Conservation (phyloP, 495 filamentous ascomycete genomes). For the Halenospora varia region DNA sequence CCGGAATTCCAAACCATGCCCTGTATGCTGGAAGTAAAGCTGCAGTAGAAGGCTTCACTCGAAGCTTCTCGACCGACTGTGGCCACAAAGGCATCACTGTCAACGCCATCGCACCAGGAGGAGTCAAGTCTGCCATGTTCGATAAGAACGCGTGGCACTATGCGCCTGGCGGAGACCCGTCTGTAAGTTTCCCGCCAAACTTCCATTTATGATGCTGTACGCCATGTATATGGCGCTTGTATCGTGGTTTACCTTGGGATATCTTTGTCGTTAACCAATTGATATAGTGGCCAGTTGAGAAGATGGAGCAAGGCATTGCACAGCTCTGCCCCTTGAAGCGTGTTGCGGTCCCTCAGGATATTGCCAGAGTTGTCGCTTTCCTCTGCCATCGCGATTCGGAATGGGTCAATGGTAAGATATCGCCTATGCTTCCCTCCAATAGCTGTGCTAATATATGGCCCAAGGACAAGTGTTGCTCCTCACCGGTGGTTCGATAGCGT, state of each 20-base stretch:
- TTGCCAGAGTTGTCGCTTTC: slow-evolving; percentile 35
- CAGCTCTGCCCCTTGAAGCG: slow-evolving; percentile 43
- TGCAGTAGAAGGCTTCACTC: slow-evolving; percentile 70
- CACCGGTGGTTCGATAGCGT: no score
- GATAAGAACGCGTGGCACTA: slow-evolving; percentile 62
- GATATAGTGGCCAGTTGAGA: slow-evolving; percentile 31
- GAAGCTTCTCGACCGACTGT: slow-evolving; percentile 65
- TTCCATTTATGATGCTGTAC: no score
- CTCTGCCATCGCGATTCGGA: slow-evolving; percentile 49
- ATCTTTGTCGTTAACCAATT: no score
- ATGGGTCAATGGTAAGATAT: slow-evolving; percentile 52
- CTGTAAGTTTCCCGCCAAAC: slow-evolving; percentile 8
- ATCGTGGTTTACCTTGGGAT: no score
- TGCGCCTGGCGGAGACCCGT: slow-evolving; percentile 38
- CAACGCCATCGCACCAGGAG: slow-evolving; percentile 65
- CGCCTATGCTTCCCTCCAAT: not conserved
- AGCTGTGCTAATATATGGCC: no score
- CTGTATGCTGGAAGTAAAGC: slow-evolving; percentile 73
- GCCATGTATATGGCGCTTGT: no score
- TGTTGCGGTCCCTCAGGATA: slow-evolving; percentile 52
- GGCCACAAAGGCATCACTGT: slow-evolving; percentile 69
- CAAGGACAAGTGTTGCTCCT: no score
- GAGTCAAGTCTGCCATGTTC: slow-evolving; percentile 77
- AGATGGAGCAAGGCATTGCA: slow-evolving; percentile 36
- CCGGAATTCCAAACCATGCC: slow-evolving; percentile 62